These are phyloP conservation scores for Agaricales sp. DNA, from an alignment of 1,284 basidiomycete species.

Conservation along the genomic window DNA sequence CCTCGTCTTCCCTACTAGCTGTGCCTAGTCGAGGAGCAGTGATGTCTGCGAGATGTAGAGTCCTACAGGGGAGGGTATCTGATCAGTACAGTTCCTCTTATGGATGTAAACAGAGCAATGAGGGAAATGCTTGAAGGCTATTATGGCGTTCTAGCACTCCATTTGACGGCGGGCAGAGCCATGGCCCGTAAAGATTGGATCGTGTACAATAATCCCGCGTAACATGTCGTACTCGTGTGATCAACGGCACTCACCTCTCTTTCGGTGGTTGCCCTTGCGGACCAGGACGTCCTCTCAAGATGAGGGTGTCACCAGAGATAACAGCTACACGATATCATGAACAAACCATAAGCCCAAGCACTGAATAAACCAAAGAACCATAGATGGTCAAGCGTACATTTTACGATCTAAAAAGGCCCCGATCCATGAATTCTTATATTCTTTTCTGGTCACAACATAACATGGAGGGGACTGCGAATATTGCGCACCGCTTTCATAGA, in stretches of 20 bases:
- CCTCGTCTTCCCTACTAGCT: conserved; percentile 79
- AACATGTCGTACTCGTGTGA: no score
- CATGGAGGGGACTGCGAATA: no score
- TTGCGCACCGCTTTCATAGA: conserved; percentile 60
- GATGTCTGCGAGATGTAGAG: conserved; percentile 81
- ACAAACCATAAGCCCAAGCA: no score
- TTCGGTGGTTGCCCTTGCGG: conserved; percentile 79
- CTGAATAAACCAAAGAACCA: no score
- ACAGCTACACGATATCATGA: conserved; percentile 56
- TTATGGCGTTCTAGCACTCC: neutral
- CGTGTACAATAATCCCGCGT: no score
- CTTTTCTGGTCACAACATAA: no score
- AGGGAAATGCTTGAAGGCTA: conserved; percentile 3
- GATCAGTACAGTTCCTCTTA: conserved; percentile 8
- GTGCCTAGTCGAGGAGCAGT: conserved; percentile 76
- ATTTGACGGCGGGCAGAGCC: no score
- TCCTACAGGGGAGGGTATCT: conserved; percentile 36
- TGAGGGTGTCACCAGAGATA: conserved; percentile 81
- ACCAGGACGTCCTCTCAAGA: conserved; percentile 68
- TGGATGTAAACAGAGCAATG: no score
- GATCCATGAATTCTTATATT: no score
- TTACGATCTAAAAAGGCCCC: conserved; percentile 65
- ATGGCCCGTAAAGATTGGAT: no score
- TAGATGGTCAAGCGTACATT: conserved; percentile 35
- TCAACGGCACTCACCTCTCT: conserved; percentile 57